Base-by-base conservation (phyloP, 2,329 filamentous ascomycete genomes). In the Cladosporium sp. region DNA sequence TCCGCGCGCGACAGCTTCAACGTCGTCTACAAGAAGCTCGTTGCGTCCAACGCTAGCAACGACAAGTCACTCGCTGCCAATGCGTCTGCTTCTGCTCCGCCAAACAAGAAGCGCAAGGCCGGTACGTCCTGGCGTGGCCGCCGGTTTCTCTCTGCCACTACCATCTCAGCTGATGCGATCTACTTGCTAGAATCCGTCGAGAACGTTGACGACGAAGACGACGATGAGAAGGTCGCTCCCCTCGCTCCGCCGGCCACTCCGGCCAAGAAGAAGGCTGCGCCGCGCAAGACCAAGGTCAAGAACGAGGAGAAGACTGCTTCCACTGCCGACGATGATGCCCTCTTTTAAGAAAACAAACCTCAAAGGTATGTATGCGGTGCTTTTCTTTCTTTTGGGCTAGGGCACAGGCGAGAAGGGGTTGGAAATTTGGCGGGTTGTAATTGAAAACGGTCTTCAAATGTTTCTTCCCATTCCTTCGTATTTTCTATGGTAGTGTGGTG, bases 1-100 rank as follows among this genome's bases (percentile, higher is more conserved):
- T 50, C 47, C 19, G 47, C 47, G 1, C 47, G 47, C 39, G 47
- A 50, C 38, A 30, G 18, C 29, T 50, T 50, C 30, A 13, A 18
- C 15, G 29, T 19, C 4, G 18, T 50, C 19, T 38, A 40, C 38
- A 50, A 43, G 22, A 50, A 50, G 30, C 19, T 50, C n/a, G n/a
- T 36, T 7, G 29, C 38, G 19, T 15, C 22, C 13, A 20, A 11
- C 36, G 15, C 16, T 15, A 20, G 36, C 30, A 20, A 32, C 6
- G 9, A 13, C 30, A 38, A 46, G 43, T 27, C 9, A 2, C 13
- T 22, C 15, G 20, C 29, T 5, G 43, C n/a, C 20, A 36, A 36
- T n/a, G 11, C 33, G n/a, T 15, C 15, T n/a, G 12, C 33, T 36
- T 15, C 20, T n/a, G 11, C 19, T 5, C 30, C 39, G 39, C 39